phyloP scores from a whole-genome alignment of 2,329 filamentous ascomycete species.

The Geosmithia flava region DNA sequence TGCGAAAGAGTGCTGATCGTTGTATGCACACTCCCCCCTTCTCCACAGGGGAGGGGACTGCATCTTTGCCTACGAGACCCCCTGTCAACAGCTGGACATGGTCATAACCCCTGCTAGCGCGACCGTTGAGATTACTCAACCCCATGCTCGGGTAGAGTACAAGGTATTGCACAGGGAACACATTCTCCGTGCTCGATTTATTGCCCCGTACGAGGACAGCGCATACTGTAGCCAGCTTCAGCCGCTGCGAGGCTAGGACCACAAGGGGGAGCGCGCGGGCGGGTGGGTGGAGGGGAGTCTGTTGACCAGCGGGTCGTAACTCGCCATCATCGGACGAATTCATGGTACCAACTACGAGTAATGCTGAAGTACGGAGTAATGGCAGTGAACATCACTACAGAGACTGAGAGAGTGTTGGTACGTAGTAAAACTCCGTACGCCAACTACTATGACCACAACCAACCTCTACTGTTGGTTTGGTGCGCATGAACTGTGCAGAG shows the following conservation, averaged over 20 bases:
- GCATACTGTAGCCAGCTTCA: neutral
- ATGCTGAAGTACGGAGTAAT: neutral
- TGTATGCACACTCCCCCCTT: neutral
- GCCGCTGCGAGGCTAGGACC: neutral
- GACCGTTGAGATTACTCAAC: conserved; percentile 4
- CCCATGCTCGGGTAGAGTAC: neutral
- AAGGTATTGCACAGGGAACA: neutral
- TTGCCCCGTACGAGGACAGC: neutral
- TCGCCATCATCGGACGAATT: neutral
- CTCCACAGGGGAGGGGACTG: neutral
- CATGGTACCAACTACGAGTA: neutral
- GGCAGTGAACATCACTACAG: neutral
- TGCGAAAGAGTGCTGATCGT: neutral
- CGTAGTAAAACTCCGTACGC: too few relatives aligned
- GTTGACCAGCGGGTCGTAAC: neutral
- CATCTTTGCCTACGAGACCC: neutral
- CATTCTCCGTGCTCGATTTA: neutral
- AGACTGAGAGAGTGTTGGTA: neutral
- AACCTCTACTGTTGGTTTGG: neutral
- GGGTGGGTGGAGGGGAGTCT: neutral
- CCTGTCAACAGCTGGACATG: neutral
- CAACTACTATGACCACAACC: too few relatives aligned
- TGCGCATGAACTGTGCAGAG: neutral
- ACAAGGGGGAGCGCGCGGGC: neutral
- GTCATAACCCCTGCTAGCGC: neutral